A percentile compares a stretch with the other conserved stretches of the same genome.
These are phyloP conservation scores for Vickermania spadyakhi DNA, from an alignment of 208 protist species.

Conservation along the genomic window DNA sequence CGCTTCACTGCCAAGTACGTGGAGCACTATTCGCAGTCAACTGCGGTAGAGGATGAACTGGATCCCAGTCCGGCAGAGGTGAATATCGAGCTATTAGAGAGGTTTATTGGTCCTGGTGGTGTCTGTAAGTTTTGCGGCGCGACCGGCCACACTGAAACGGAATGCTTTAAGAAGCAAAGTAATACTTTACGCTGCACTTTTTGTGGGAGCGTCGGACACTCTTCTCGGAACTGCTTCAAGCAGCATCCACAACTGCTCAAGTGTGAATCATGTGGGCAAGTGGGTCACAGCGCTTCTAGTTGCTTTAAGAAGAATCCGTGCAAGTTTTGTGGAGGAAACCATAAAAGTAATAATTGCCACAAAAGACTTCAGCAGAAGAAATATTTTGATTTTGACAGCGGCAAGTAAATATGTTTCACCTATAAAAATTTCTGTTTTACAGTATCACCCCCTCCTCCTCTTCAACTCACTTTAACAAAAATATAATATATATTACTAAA, in stretches of 20 bases:
- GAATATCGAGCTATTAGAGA: slow-evolving; percentile 55
- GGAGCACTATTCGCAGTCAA: slow-evolving; percentile 51
- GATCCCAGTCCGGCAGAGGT: slow-evolving; percentile 68
- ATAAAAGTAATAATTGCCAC: slow-evolving; percentile 80
- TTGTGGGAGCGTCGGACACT: slow-evolving; percentile 43
- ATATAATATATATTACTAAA: no score
- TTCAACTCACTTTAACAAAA: no score
- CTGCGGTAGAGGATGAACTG: slow-evolving; percentile 48
- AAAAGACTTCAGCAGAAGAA: slow-evolving; percentile 17
- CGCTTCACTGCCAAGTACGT: slow-evolving; percentile 71
- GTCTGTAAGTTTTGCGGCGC: slow-evolving; percentile 67
- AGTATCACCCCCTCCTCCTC: no score
- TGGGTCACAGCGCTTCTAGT: slow-evolving; percentile 59
- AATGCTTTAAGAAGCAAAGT: slow-evolving; percentile 81
- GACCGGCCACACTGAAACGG: slow-evolving; percentile 68
- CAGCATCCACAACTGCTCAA: slow-evolving; percentile 69
- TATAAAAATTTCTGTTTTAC: no score
- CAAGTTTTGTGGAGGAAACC: slow-evolving; percentile 78
- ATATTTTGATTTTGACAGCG: slow-evolving; percentile 13
- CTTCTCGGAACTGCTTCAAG: slow-evolving; percentile 33
- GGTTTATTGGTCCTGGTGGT: slow-evolving; percentile 71
- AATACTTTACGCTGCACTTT: slow-evolving; percentile 21
- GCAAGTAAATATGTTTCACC: not conserved
- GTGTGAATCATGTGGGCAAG: slow-evolving; percentile 73
- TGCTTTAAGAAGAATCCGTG: slow-evolving; percentile 85